Evolutionary conservation across 148 eudicot species (phyloP).

Genomic region (Bassia scoparia): DNA sequence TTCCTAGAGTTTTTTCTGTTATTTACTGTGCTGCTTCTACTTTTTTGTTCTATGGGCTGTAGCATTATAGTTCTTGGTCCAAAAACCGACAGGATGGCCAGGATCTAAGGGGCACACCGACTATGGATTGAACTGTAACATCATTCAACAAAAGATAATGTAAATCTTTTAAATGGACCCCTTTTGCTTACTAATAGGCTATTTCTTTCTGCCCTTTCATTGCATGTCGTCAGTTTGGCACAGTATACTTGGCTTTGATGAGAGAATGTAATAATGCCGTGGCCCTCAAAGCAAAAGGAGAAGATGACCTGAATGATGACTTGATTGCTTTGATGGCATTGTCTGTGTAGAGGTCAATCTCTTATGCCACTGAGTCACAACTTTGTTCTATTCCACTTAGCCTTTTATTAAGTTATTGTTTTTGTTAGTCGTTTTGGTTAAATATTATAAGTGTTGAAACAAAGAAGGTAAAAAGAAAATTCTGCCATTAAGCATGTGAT

Average conservation of each 20-base stretch:
- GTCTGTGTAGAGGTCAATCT: conserved; percentile 58
- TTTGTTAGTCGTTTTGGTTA: background rate
- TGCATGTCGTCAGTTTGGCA: conserved; percentile 50
- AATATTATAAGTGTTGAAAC: background rate
- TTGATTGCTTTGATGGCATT: conserved; percentile 70
- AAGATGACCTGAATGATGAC: conserved; percentile 87
- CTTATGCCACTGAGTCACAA: background rate
- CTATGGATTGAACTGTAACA: background rate
- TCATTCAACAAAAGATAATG: background rate
- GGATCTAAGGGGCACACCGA: background rate
- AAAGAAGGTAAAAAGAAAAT: background rate
- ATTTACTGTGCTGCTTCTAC: background rate
- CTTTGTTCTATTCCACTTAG: background rate
- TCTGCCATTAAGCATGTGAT: background rate
- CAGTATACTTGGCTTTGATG: conserved; percentile 86
- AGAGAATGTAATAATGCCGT: conserved; percentile 89
- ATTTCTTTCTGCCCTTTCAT: conserved; percentile 17
- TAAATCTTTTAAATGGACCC: background rate
- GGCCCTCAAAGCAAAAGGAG: conserved; percentile 70
- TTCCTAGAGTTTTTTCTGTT: background rate
- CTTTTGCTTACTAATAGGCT: background rate
- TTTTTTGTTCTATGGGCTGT: background rate
- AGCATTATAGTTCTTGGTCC: background rate
- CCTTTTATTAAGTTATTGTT: background rate
- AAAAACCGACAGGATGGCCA: background rate